Conservation (phyloP, 2,329 filamentous ascomycete genomes). For the Colletotrichum neosansevieriae region DNA sequence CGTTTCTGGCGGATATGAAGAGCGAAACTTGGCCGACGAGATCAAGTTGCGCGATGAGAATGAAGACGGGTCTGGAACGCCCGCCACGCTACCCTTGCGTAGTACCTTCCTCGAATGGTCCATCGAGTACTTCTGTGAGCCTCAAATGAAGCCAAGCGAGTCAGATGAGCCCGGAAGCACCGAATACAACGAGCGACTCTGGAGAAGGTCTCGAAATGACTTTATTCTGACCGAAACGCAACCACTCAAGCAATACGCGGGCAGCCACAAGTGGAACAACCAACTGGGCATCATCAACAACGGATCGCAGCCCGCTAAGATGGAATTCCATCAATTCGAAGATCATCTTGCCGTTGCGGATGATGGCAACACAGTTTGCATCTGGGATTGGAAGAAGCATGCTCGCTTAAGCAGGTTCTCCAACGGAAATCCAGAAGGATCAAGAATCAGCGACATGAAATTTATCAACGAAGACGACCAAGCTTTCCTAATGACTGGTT, state of each 20-base stretch:
- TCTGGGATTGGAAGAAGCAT: conserved; percentile 94
- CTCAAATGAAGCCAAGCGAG: conserved; percentile 97
- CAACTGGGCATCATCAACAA: conserved; percentile 89
- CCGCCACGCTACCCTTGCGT: conserved; percentile 78
- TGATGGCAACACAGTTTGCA: conserved; percentile 87
- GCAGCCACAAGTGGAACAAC: conserved; percentile 87
- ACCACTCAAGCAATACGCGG: conserved; percentile 89
- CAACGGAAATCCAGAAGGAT: conserved; percentile 92
- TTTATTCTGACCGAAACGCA: conserved; percentile 92
- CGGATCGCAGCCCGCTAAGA: conserved; percentile 86
- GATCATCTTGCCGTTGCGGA: conserved; percentile 95
- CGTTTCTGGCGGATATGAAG: conserved; percentile 79
- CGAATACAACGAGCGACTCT: conserved; percentile 95
- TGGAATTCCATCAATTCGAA: conserved; percentile 98
- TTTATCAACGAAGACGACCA: conserved; percentile 99
- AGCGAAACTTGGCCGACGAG: conserved; percentile 66
- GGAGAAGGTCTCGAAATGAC: conserved; percentile 93
- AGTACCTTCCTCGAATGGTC: conserved; percentile 96
- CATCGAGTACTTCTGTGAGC: conserved; percentile 96
- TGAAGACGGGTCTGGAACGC: too few relatives aligned
- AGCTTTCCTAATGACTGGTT: conserved; percentile 92
- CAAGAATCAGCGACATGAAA: conserved; percentile 92
- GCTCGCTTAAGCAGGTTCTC: conserved; percentile 85
- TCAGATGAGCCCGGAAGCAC: conserved; percentile 96
- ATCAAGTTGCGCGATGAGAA: conserved; percentile 8